These are phyloP conservation scores for Stagonosporopsis vannaccii DNA, from an alignment of 2,329 filamentous ascomycete species.

Conservation along the genomic window DNA sequence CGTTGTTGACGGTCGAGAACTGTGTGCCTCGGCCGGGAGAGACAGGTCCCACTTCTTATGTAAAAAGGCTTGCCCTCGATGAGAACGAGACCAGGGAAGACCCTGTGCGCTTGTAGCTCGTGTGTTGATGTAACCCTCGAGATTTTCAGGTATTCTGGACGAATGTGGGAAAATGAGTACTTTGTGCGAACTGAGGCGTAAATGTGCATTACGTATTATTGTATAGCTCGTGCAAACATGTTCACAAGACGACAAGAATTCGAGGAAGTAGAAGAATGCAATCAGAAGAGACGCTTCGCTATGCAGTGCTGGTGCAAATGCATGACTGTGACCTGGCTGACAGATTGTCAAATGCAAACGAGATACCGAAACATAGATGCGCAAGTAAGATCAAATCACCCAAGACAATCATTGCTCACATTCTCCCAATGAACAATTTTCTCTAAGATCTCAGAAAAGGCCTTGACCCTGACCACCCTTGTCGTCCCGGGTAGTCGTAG, in stretches of 20 bases:
- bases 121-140: constrained; percentile 1
- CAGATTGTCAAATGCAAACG: neutral
- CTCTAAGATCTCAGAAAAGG: neutral
- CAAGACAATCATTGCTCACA: neutral
- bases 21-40: constrained; percentile 14
- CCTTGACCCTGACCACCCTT: constrained; percentile 3
- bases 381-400: neutral
- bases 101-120: constrained; percentile 6
- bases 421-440: too few species aligned
- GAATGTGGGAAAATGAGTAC: neutral
- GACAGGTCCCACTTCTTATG: constrained; percentile 18
- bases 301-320: constrained; percentile 31
- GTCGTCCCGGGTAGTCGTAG: constrained; percentile 11
- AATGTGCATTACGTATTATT: constrained; percentile 4
- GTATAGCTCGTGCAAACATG: neutral
- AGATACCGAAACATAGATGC: neutral
- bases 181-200: too few species aligned
- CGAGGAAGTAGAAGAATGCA: neutral
- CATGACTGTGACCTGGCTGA: constrained; percentile 10
- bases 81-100: constrained; percentile 12
- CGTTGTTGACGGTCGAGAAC: neutral
- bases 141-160: neutral
- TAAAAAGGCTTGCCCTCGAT: constrained; percentile 8
- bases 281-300: constrained; percentile 19
- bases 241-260: neutral